phyloP scores from a whole-genome alignment of 2,329 filamentous ascomycete genomes.

The Phoma sp. region DNA sequence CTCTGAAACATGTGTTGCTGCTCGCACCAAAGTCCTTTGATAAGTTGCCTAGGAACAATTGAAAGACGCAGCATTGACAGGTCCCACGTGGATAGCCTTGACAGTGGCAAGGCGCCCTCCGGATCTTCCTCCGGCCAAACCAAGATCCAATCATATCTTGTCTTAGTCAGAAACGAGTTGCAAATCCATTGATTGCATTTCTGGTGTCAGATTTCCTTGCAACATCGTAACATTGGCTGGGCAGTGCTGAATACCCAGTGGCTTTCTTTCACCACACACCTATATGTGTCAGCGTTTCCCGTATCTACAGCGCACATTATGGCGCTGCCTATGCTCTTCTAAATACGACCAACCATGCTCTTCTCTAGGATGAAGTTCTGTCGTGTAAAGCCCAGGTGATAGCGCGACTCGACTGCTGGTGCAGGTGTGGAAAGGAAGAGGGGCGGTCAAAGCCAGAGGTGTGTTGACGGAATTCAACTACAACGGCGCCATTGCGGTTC shows the following conservation, averaged over 20 bases:
- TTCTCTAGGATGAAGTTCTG: no score
- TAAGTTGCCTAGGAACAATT: neutral
- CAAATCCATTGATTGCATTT: no score
- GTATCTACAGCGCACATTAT: neutral
- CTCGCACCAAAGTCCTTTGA: no score
- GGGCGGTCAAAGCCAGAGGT: neutral
- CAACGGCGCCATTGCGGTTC: neutral
- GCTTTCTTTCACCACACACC: neutral
- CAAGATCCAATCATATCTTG: neutral
- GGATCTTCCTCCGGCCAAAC: neutral
- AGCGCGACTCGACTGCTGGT: neutral
- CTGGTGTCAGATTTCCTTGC: no score
- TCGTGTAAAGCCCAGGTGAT: neutral
- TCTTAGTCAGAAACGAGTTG: no score
- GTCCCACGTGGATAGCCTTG: neutral
- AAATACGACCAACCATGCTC: neutral
- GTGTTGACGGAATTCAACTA: neutral
- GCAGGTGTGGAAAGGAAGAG: neutral
- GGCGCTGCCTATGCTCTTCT: no score
- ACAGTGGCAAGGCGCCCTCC: slow-evolving; percentile 2
- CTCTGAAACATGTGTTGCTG: neutral
- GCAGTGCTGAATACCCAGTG: no score
- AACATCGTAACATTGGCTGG: no score
- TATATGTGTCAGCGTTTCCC: neutral
- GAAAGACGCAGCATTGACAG: neutral